Evolutionary conservation across 2,329 filamentous ascomycete species (phyloP), one percentile per base, ranked within the genome.

Genomic region (Akanthomyces dipterigenus): DNA sequence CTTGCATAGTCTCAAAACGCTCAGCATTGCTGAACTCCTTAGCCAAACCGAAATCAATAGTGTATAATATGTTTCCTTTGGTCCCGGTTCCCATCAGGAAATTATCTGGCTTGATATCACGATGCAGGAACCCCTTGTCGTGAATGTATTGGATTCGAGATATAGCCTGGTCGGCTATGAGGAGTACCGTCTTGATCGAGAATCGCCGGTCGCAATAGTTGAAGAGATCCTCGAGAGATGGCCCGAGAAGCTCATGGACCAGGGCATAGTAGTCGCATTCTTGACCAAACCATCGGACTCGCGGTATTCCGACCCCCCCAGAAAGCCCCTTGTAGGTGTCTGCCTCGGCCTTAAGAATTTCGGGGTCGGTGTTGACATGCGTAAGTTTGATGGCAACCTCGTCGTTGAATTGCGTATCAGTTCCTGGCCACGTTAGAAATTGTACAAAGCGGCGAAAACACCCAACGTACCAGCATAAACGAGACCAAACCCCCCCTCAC

Each of bases 161-260:
- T 5, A 68, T 64, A 12, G 63, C 49, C 61, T 69, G 64, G 24
- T 69, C 65, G 11, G 63, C 66, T 1, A 69, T 49, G 7, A 68
- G 63, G 36, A 69, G 66, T 9, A 65, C 54, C 6, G 67, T 69
- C 63, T 69, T 69, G 49, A 67, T 64, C 5, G 66, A 67, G 45
- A 69, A 65, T 2, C 34, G 18, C 7, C 58, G 49, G 50, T 49
- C 55, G 61, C 66, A 69, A 50, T 62, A 65, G 42, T 64, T 63
- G 60, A 67, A 88, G 24, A 90, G 78, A 70, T 89, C 87, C 75
- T 89, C 86, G 71, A 90, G 79, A 65, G 83, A 87, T 50, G 88
- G 87, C 61, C 88, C 87, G 62, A 71, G 67, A 48, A 69, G 59
- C 18, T 70, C 67, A 28, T 60, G 60, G 34, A 69, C 65, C 62